Evolutionary conservation across 495 filamentous ascomycete genomes (phyloP), one percentile per base, ranked within the genome.

Genomic region (Tuber calosporum): DNA sequence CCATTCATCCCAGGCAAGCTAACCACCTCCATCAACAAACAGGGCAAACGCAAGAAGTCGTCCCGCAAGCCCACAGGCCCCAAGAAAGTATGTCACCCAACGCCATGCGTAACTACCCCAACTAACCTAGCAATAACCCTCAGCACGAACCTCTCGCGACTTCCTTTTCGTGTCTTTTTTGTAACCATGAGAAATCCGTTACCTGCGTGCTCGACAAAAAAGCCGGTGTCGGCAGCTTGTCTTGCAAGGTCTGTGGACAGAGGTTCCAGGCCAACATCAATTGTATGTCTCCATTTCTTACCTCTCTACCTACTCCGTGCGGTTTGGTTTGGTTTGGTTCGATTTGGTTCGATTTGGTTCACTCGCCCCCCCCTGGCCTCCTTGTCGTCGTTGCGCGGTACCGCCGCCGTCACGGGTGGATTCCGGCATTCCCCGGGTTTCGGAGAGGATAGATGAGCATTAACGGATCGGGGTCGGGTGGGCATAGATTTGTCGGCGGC

Each of bases 1-100:
- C 45, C 22, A 15, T 58, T 58, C n/a, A 58, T 58, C 48, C n/a
- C n/a, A 58, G 4, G 7, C 48, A 58, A 30, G 48, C 48, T 58
- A 58, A 58, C n/a, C 48, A 15, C 2, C n/a, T 4, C n/a, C 48
- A 58, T 15, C n/a, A 58, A 30, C 9, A 75, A 75, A 73, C 78
- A 90, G 92, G 94, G 94, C 71, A 99, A 99, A 85, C 91, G 94
- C 81, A 98, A 97, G 91, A 96, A 96, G 89, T 90, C 91, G 40
- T 89, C 92, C 74, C 86, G 90, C 76, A 92, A 93, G 83, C 94
- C 93, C 1, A 88, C 90, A 81, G 92, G 90, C 70, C 89, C 91
- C 38, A 93, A 90, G 84, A 97, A 91, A 90, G 93, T 94, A 72
- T 72, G 72, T 43, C 41, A n/a, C 72, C 72, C 22, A 53, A 34